A percentile compares a stretch with the other conserved stretches of the same genome.
Evolutionary conservation across 2,329 filamentous ascomycete species (phyloP).

Genomic region (Exophiala bonariae): DNA sequence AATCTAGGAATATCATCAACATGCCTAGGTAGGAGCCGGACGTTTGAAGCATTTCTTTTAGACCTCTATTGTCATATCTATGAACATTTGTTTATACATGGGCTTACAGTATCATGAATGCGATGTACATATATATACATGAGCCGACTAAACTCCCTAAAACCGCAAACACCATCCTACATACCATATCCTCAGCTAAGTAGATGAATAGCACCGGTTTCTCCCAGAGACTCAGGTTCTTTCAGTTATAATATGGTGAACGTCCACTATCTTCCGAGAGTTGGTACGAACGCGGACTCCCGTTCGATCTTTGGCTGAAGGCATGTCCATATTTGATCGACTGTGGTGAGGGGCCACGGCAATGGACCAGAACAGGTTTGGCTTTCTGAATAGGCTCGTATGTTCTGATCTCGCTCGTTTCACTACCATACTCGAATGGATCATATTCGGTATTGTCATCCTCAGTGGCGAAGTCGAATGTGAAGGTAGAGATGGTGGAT

Average conservation of each 20-base stretch:
- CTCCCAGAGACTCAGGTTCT: neutral
- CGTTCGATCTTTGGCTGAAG: neutral
- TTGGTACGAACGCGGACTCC: neutral
- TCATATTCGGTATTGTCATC: conserved; percentile 17
- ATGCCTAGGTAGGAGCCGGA: too few relatives aligned
- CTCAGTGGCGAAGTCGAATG: conserved; percentile 11
- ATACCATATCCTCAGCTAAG: too few relatives aligned
- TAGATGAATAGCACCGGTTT: too few relatives aligned
- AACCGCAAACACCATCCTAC: too few relatives aligned
- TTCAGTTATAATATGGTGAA: neutral
- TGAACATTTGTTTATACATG: too few relatives aligned
- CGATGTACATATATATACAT: too few relatives aligned
- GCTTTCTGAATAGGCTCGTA: conserved; percentile 16
- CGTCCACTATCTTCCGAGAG: neutral
- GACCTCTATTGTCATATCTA: too few relatives aligned
- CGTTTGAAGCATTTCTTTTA: too few relatives aligned
- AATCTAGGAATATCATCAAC: too few relatives aligned
- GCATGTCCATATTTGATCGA: conserved; percentile 17
- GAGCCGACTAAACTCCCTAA: too few relatives aligned
- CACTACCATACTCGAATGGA: conserved; percentile 9
- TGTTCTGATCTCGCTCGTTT: conserved; percentile 13
- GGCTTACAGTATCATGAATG: too few relatives aligned
- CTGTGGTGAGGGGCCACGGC: conserved; percentile 13
- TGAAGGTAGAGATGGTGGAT: conserved; percentile 18
- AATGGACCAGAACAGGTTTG: conserved; percentile 17